Evolutionary conservation across 352 stramenopile species (phyloP), one percentile per base, ranked within the genome.

Genomic region (Globisporangium solare): DNA sequence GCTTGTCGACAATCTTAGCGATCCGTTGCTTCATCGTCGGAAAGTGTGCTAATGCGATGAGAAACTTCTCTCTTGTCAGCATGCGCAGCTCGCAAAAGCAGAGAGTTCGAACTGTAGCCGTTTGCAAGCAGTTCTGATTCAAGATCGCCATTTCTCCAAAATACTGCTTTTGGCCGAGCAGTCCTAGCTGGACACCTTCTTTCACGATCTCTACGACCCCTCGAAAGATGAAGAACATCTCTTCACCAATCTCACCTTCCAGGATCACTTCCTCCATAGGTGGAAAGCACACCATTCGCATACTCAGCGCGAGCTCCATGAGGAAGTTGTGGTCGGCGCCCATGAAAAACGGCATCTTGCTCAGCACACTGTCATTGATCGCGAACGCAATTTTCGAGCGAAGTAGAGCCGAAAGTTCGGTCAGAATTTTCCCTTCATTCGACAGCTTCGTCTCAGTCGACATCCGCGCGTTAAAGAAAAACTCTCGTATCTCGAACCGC

Each of bases 121-220:
- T 80, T 2, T 77, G 69, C 15, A 71, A 66, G 41, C 79, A 83
- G 41, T 88, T 76, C 2, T 71, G 54, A 41, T 76, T 89, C 27
- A 89, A 47, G 50, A 89, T 89, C 31, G 77, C 79, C 76, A 89
- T 86, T 48, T 89, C 79, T 7, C 79, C 79, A 60, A 89, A 89
- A 56, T 89, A 88, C 58, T 89, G 79, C 58, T 89, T 89, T 48
- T 88, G 73, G 0, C 79, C 77, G 0, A 89, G 48, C 17, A 89
- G 71, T 1, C 67, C 77, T 46, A 89, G 59, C 47, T 85, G 79
- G 11, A 68, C 47, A 13, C 63, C 66, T 13, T 82, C 67, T 24
- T 69, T 68, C 13, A 77, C 48, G 22, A 83, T 72, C 67, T 89
- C 55, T 56, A 89, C 79, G n/a, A 76, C 79, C 21, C 79, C 79